Percentiles rank a stretch among this genome's conserved stretches.
These are phyloP conservation scores for Penicillium italicum DNA, from an alignment of 2,329 filamentous ascomycete species.

Conservation along the genomic window DNA sequence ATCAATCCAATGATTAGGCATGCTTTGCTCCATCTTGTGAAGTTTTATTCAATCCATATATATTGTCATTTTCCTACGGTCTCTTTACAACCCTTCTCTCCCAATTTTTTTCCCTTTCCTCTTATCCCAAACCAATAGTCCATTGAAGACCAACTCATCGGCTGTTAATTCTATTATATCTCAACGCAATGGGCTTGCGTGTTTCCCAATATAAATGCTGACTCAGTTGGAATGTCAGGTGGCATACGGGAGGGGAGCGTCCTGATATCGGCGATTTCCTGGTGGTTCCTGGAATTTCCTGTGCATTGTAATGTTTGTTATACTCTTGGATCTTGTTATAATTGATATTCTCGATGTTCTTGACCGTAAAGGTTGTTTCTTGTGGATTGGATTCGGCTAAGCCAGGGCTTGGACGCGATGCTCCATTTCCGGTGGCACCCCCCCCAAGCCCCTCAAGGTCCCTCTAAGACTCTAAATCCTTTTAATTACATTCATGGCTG, in stretches of 20 bases:
- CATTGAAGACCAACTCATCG: not conserved
- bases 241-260: not conserved
- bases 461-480: not conserved
- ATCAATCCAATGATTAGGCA: too few relatives aligned
- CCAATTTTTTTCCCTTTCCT: not conserved
- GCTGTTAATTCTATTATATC: not conserved
- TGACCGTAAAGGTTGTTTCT: too few relatives aligned
- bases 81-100: not conserved
- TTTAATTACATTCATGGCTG: not conserved
- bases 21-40: not conserved
- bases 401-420: conserved; percentile 7
- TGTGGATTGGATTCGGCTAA: conserved; percentile 4
- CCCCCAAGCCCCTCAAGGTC: not conserved
- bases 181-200: not conserved
- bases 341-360: not conserved
- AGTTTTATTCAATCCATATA: not conserved
- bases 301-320: not conserved
- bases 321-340: not conserved
- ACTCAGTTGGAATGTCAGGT: conserved; percentile 3
- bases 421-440: not conserved
- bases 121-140: too few relatives aligned
- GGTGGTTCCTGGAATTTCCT: not conserved
- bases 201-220: not conserved
- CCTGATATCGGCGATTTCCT: not conserved
- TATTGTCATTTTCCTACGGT: too few relatives aligned